Evolutionary conservation across 129 eudicot species (phyloP).

Genomic region (Helianthus annuus): HanXRQr2.0-SUNRISE NC_035440.2:164030907-164031406

Average conservation of each 20-base stretch:
- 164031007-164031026: constrained; percentile 61
- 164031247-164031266: constrained; percentile 66
- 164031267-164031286: constrained; percentile 70
- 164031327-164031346: constrained; percentile 60
- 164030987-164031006: constrained; percentile 61
- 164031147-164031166: constrained; percentile 59
- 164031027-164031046: constrained; percentile 67
- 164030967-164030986: constrained; percentile 51
- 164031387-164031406: constrained; percentile 54
- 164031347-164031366: constrained; percentile 53
- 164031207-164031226: constrained; percentile 29
- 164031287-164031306: constrained; percentile 45
- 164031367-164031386: constrained; percentile 54
- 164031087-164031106: constrained; percentile 53
- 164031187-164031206: constrained; percentile 42
- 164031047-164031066: constrained; percentile 65
- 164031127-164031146: constrained; percentile 65
- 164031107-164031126: constrained; percentile 38
- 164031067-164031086: constrained; percentile 71
- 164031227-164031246: constrained; percentile 29
- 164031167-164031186: constrained; percentile 59
- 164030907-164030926: constrained; percentile 58
- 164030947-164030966: constrained; percentile 53
- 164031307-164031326: constrained; percentile 36
- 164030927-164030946: constrained; percentile 63